These are phyloP conservation scores for Sugiyamaella paludigena DNA, from an alignment of 1,139 yeast genomes.

Conservation along the genomic window DNA sequence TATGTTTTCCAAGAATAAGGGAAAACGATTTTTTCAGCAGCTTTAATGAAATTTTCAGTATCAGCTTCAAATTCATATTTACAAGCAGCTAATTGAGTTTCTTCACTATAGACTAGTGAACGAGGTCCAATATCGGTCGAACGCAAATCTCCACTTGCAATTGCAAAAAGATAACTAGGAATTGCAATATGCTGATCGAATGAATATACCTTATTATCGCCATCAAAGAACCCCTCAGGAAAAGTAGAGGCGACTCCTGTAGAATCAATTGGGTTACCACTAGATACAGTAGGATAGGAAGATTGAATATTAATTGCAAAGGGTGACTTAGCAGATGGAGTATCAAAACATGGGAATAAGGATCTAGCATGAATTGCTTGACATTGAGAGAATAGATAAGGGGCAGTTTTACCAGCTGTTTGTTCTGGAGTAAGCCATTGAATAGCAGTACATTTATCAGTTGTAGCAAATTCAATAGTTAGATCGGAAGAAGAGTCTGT, in stretches of 20 bases:
- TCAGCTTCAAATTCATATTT: constrained; percentile 79
- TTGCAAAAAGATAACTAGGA: constrained; percentile 78
- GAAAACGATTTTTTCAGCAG: constrained; percentile 80
- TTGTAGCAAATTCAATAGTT: constrained; percentile 58
- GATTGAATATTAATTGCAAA: constrained; percentile 62
- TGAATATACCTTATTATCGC: constrained; percentile 36
- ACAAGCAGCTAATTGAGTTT: constrained; percentile 62
- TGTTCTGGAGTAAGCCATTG: constrained; percentile 79
- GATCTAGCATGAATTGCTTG: constrained; percentile 92
- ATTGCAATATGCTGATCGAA: constrained; percentile 80
- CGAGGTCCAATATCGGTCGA: constrained; percentile 80
- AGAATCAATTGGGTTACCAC: constrained; percentile 50
- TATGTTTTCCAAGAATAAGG: constrained; percentile 84
- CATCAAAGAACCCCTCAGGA: constrained; percentile 15
- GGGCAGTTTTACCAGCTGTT: constrained; percentile 70
- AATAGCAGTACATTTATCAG: constrained; percentile 74
- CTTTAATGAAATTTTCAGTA: constrained; percentile 69
- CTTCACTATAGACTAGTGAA: constrained; percentile 79
- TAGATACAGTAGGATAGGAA: constrained; percentile 63
- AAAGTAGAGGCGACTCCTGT: constrained; percentile 14
- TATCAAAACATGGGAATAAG: constrained; percentile 86
- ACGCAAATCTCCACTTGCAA: constrained; percentile 79
- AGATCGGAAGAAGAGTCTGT: constrained; percentile 30
- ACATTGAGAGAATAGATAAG: constrained; percentile 84
- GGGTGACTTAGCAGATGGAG: constrained; percentile 77